These are phyloP conservation scores for Nevesoporus exiguus DNA, from an alignment of 768 basidiomycete genomes.

Conservation along the genomic window DNA sequence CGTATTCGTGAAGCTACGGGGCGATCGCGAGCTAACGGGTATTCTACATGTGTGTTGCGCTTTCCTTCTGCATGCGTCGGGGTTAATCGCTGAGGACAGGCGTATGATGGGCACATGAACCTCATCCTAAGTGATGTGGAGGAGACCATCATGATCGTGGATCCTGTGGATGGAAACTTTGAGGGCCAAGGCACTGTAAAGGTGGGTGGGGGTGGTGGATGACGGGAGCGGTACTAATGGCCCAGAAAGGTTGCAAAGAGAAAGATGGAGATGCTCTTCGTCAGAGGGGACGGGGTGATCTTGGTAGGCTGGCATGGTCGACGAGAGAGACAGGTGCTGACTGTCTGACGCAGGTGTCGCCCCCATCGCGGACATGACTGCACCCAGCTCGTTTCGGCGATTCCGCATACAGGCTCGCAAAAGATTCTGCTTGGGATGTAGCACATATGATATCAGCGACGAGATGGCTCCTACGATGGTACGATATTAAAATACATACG, in stretches of 20 bases:
- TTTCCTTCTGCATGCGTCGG: not conserved
- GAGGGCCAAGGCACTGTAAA: constrained; percentile 62
- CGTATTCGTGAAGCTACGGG: constrained; percentile 95
- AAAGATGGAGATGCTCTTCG: constrained; percentile 97
- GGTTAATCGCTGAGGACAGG: constrained; percentile 47
- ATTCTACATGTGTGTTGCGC: constrained; percentile 78
- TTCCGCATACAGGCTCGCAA: constrained; percentile 12
- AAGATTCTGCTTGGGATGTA: constrained; percentile 9
- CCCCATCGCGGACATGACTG: constrained; percentile 66
- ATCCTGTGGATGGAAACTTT: constrained; percentile 63
- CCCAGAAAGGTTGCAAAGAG: constrained; percentile 75
- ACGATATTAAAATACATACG: constrained; percentile 2
- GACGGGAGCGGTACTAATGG: not conserved
- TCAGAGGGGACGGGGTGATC: constrained; percentile 96
- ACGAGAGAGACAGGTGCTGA: constrained; percentile 8
- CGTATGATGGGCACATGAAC: constrained; percentile 99
- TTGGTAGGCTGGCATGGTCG: constrained; percentile 52
- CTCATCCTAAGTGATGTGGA: constrained; percentile 96
- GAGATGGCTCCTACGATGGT: not conserved
- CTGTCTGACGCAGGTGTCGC: constrained; percentile 59
- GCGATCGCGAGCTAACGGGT: constrained; percentile 88
- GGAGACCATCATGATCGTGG: constrained; percentile 96
- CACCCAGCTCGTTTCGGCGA: no score
- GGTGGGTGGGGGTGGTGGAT: constrained; percentile 36
- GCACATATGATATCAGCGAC: constrained; percentile 2